Conservation (phyloP, 331 rosid species). For the Stylosanthes scabra region DNA sequence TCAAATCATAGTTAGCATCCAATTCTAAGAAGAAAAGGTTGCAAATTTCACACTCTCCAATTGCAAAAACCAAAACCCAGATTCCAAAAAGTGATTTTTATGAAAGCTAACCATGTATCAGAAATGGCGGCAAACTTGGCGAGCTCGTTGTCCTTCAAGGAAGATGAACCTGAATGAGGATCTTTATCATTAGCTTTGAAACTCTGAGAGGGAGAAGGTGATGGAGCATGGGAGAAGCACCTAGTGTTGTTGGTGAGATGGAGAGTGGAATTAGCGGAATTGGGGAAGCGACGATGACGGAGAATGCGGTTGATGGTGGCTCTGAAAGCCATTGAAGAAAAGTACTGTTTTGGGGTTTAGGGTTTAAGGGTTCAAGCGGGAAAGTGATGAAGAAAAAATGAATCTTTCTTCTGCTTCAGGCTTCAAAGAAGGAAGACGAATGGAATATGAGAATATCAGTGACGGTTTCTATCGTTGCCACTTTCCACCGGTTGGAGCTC, state of each 20-base stretch:
- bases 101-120: constrained; percentile 65
- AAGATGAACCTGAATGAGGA: constrained; percentile 46
- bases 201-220: not conserved
- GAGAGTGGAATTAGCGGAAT: not conserved
- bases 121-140: constrained; percentile 74
- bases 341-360: too few species aligned
- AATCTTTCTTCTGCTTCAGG: too few species aligned
- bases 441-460: too few species aligned
- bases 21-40: constrained; percentile 13
- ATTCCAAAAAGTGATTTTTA: not conserved
- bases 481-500: too few species aligned
- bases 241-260: constrained; percentile 40
- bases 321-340: not conserved
- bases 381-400: too few species aligned
- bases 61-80: constrained; percentile 18
- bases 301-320: constrained; percentile 35
- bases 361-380: too few species aligned
- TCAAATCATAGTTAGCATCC: not conserved
- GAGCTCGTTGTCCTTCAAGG: constrained; percentile 67
- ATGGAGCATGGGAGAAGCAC: constrained; percentile 53
- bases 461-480: too few species aligned
- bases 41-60: constrained; percentile 6
- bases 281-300: constrained; percentile 5
- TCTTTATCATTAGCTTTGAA: constrained; percentile 20
- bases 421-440: too few species aligned